Percentiles rank a stretch among this genome's conserved stretches.
phyloP scores from a whole-genome alignment of 2,329 filamentous ascomycete genomes.

The Cladosporium sp. region DNA sequence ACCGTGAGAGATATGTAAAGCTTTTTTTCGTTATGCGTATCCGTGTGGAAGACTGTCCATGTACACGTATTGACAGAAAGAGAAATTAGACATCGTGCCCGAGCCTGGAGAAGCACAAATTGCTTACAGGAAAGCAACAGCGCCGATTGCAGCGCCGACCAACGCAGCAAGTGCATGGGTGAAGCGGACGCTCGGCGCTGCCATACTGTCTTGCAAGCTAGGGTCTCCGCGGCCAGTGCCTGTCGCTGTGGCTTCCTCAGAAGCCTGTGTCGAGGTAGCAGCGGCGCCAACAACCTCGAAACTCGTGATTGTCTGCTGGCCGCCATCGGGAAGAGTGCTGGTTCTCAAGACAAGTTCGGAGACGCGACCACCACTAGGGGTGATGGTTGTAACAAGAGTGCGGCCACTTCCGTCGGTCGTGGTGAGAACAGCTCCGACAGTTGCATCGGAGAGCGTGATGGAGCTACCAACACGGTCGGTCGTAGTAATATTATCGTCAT shows the following conservation, averaged over 20 bases:
- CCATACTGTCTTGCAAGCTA: slow-evolving; percentile 42
- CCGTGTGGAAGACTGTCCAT: slow-evolving; percentile 6
- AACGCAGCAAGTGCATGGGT: slow-evolving; percentile 34
- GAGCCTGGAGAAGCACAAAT: neutral
- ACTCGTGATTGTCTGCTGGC: slow-evolving; percentile 45
- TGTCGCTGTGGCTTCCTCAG: slow-evolving; percentile 20
- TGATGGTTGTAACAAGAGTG: slow-evolving; percentile 50
- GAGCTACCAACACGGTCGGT: slow-evolving; percentile 43
- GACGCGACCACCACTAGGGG: slow-evolving; percentile 44
- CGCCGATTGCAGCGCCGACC: slow-evolving; percentile 36
- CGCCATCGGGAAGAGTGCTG: slow-evolving; percentile 37
- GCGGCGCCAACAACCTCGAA: slow-evolving; percentile 43
- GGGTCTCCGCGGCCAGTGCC: slow-evolving; percentile 27
- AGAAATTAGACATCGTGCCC: slow-evolving; percentile 8
- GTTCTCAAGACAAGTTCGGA: slow-evolving; percentile 42
- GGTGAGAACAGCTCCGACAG: slow-evolving; percentile 44
- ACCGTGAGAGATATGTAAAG: neutral
- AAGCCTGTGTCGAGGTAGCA: slow-evolving; percentile 20
- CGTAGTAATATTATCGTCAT: slow-evolving; percentile 30
- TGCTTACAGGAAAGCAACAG: slow-evolving; percentile 37
- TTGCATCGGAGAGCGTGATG: slow-evolving; percentile 37
- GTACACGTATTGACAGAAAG: slow-evolving; percentile 12
- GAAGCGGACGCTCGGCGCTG: slow-evolving; percentile 29
- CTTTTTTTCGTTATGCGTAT: slow-evolving; percentile 9
- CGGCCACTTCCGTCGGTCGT: slow-evolving; percentile 42